These are phyloP conservation scores for Chrysoporthe austroafricana DNA, from an alignment of 2,329 filamentous ascomycete species.

Conservation along the genomic window DNA sequence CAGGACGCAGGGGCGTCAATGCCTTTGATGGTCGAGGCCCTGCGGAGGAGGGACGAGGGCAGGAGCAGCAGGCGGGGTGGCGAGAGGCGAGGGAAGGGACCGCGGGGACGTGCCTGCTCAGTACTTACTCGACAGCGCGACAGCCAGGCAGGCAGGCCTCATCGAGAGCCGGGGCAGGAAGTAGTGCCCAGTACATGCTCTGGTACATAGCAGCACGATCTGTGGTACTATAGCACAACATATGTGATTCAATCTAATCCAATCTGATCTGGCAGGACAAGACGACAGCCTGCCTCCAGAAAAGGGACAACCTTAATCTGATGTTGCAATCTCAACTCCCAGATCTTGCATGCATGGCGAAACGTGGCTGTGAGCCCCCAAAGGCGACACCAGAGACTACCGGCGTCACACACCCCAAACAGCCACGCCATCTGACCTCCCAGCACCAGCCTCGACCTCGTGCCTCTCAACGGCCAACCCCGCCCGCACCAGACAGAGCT, in stretches of 20 bases:
- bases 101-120: too few relatives aligned
- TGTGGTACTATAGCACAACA: too few relatives aligned
- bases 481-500: neutral
- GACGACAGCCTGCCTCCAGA: too few relatives aligned
- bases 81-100: too few relatives aligned
- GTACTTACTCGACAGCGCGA: too few relatives aligned
- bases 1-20: conserved; percentile 7
- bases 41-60: neutral
- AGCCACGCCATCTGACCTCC: neutral
- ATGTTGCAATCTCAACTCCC: neutral
- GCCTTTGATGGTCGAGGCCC: neutral
- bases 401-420: neutral
- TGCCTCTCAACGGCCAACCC: neutral
- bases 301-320: neutral
- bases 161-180: neutral
- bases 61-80: too few relatives aligned
- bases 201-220: too few relatives aligned
- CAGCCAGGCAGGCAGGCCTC: neutral
- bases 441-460: too few relatives aligned
- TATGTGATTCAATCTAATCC: neutral
- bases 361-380: conserved; percentile 9
- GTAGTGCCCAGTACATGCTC: neutral
- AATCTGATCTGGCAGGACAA: too few relatives aligned
- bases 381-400: neutral
- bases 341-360: conserved; percentile 4